Evolutionary conservation across 495 filamentous ascomycete species (phyloP).

Genomic region (Xylaria flabelliformis): DNA sequence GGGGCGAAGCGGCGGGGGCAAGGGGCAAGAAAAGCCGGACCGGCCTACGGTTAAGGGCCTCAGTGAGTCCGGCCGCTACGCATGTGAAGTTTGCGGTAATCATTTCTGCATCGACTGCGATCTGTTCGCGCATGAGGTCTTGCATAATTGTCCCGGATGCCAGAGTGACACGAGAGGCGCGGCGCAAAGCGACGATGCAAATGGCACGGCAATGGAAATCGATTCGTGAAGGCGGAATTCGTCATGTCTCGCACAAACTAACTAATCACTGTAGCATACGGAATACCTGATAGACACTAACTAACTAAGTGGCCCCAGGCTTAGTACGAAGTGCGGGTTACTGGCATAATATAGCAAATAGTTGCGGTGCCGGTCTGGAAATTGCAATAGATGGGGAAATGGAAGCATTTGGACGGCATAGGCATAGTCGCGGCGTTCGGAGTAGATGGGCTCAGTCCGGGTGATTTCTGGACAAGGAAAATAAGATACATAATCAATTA

Average conservation of each 20-base stretch:
- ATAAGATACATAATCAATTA: background rate
- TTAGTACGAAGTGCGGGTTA: background rate
- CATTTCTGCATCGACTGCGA: slow-evolving; percentile 99
- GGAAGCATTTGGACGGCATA: slow-evolving; percentile 15
- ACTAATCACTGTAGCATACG: background rate
- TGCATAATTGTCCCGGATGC: slow-evolving; percentile 96
- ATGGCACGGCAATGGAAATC: slow-evolving; percentile 46
- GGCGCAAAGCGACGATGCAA: slow-evolving; percentile 14
- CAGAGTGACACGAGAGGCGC: slow-evolving; percentile 63
- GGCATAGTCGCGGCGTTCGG: slow-evolving; percentile 20
- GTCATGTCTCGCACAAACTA: too few species aligned
- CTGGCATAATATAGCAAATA: background rate
- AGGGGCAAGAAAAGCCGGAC: slow-evolving; percentile 46
- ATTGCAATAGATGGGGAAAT: background rate
- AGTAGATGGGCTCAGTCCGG: background rate
- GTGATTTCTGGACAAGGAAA: slow-evolving; percentile 14
- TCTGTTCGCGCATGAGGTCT: slow-evolving; percentile 87
- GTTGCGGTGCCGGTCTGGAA: background rate
- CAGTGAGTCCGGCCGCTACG: slow-evolving; percentile 86
- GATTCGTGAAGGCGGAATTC: slow-evolving; percentile 35
- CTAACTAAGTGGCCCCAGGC: background rate
- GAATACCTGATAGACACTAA: background rate
- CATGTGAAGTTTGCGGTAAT: slow-evolving; percentile 79
- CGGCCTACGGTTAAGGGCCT: slow-evolving; percentile 66
- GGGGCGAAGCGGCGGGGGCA: slow-evolving; percentile 31